phyloP scores from a whole-genome alignment of 1,284 basidiomycete genomes.

The Ustilago crameri region DNA sequence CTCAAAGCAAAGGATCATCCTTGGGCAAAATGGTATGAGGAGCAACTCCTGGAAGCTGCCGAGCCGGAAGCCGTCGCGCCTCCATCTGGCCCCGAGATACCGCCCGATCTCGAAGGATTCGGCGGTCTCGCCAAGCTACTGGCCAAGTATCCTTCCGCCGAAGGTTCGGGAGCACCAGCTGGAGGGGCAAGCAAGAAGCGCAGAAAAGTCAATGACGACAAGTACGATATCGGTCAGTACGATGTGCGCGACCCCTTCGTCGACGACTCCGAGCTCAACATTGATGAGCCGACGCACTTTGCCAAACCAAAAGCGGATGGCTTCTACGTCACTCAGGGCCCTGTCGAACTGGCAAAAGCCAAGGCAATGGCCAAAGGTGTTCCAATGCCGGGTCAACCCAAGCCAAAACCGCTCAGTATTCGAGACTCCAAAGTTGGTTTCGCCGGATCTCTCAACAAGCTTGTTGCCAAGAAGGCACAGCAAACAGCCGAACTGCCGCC shows the following conservation, averaged over 20 bases:
- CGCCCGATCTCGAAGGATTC: conserved; percentile 49
- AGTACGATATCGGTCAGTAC: conserved; percentile 73
- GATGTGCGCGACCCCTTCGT: conserved; percentile 93
- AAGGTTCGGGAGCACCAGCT: conserved; percentile 13
- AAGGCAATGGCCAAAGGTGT: conserved; percentile 34
- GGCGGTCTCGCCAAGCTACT: conserved; percentile 54
- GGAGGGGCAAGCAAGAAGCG: conserved; percentile 38
- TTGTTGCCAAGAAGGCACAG: conserved; percentile 54
- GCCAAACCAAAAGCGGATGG: conserved; percentile 94
- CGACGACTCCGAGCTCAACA: conserved; percentile 91
- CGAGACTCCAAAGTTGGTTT: conserved; percentile 49
- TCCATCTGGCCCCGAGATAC: conserved; percentile 14
- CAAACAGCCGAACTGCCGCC: conserved; percentile 28
- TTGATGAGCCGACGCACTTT: conserved; percentile 89
- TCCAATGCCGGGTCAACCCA: conserved; percentile 16
- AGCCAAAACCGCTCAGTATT: conserved; percentile 39
- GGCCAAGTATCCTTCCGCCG: conserved; percentile 46
- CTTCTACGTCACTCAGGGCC: conserved; percentile 78
- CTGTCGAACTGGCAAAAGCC: conserved; percentile 61
- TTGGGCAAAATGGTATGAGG: conserved; percentile 63
- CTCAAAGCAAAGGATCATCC: conserved; percentile 49
- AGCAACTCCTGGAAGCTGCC: conserved; percentile 30
- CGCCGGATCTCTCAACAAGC: conserved; percentile 56
- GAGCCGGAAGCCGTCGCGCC: conserved; percentile 27
- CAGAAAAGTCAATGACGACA: conserved; percentile 45